Evolutionary conservation across 2,329 filamentous ascomycete genomes (phyloP), one percentile per base, ranked within the genome.

Genomic region (Pseudogymnoascus sp.): DNA sequence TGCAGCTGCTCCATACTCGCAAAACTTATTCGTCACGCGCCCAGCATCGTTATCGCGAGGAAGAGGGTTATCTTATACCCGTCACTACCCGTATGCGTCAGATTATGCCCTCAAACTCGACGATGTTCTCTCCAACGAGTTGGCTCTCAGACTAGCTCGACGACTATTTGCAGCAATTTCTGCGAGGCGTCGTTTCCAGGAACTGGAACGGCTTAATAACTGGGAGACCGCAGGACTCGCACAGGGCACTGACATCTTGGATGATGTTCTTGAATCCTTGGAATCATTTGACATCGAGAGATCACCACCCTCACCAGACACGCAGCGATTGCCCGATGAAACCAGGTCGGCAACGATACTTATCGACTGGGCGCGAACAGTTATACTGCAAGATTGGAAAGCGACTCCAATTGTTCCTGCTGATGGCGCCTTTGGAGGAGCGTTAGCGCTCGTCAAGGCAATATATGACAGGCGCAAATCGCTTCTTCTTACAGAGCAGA

Each of bases 331-430:
- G 46, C 46, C 23, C 4, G 46, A 85, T 66, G 84, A 86, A 68
- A 83, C 81, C 34, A 77, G 82, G 37, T 78, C 83, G 42, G 83
- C 82, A 6, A 83, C 81, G 10, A 73, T 86, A 14, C 76, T 85
- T 5, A 75, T 91, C 25, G 89, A 91, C 69, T 92, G 88, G 89
- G 83, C 89, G 18, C 82, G 89, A 64, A 86, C 88, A 0, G 82
- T 95, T 1, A 83, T 96, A 70, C 76, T 96, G 50, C 85, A 87
- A 63, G 86, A 90, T 66, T 97, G 93, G 93, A 84, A 93, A 70
- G 90, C 91, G 0, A 84, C 84, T 62, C 83, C 89, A 1, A 83
- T 87, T 46, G 82, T 96, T 61, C 79, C 85, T 2, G 86, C 84
- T 62, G 87, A 89, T 69, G 85, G 88, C 31, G 81, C 89, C 12